These are phyloP conservation scores for Lasiosphaeria miniovina DNA, from an alignment of 495 filamentous ascomycete species.

Conservation along the genomic window DNA sequence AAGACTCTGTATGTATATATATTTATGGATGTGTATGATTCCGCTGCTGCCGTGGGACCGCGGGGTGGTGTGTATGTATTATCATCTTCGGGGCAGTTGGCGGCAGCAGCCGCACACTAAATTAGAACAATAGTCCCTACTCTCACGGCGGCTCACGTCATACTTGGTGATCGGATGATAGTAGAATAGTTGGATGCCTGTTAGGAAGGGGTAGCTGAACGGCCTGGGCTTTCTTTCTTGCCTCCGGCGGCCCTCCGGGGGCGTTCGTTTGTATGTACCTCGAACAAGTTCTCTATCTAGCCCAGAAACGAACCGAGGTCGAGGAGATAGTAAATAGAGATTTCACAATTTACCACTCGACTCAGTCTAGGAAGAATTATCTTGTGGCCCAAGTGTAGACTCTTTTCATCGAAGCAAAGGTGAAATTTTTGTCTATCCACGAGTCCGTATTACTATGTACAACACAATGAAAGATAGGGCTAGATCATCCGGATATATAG, in stretches of 20 bases:
- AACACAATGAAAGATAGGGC: conserved; percentile 2
- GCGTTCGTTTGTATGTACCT: too few species aligned
- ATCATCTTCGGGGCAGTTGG: neutral
- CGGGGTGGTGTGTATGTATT: conserved; percentile 6
- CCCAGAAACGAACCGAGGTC: too few species aligned
- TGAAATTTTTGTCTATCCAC: conserved; percentile 6
- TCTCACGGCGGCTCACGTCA: neutral
- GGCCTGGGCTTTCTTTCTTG: too few species aligned
- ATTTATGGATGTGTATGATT: neutral
- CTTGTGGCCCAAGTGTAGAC: neutral
- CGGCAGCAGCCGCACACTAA: neutral
- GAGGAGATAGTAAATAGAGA: too few species aligned
- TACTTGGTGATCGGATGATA: too few species aligned
- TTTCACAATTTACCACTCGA: too few species aligned
- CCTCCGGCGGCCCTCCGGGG: too few species aligned
- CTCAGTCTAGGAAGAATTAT: too few species aligned
- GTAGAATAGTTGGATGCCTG: too few species aligned
- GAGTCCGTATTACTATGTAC: conserved; percentile 13
- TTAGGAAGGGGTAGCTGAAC: too few species aligned
- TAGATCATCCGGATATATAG: conserved; percentile 2
- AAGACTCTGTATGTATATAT: neutral
- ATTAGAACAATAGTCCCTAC: conserved; percentile 8
- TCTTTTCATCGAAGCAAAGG: neutral
- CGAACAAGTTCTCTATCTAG: too few species aligned
- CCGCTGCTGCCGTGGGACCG: too few species aligned